Percentiles rank a stretch among this genome's conserved stretches.
Evolutionary conservation across 768 basidiomycete species (phyloP).

Genomic region (Termitomyces sp.): DNA sequence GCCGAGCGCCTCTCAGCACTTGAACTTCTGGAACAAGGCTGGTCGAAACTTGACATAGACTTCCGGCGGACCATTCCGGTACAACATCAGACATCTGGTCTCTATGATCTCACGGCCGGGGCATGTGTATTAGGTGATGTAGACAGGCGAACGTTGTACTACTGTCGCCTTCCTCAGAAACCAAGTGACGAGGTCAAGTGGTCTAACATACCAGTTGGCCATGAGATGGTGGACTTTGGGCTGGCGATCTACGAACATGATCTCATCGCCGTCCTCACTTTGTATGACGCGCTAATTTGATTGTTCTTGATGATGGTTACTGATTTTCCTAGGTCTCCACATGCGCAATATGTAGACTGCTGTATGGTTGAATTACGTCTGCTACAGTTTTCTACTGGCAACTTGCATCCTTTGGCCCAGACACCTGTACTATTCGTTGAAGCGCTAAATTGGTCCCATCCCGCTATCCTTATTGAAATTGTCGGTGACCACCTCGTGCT

Average conservation of each 20-base stretch:
- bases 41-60: background rate
- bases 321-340: background rate
- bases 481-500: slow-evolving; percentile 13
- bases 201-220: slow-evolving; percentile 20
- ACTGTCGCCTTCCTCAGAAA: background rate
- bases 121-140: background rate
- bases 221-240: slow-evolving; percentile 35
- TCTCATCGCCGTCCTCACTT: slow-evolving; percentile 23
- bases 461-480: slow-evolving; percentile 12
- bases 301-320: background rate
- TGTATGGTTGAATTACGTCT: background rate
- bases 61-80: background rate
- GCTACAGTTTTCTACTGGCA: slow-evolving; percentile 2
- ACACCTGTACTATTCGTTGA: slow-evolving; percentile 22
- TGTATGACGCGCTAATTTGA: background rate
- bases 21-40: background rate
- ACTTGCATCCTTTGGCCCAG: slow-evolving; percentile 7
- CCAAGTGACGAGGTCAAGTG: slow-evolving; percentile 19
- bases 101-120: background rate
- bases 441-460: slow-evolving; percentile 8
- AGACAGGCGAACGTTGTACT: background rate
- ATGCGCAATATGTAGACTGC: background rate
- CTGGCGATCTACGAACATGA: slow-evolving; percentile 37
- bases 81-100: background rate
- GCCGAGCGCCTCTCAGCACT: background rate